Evolutionary conservation across 352 stramenopile genomes (phyloP), one percentile per base, ranked within the genome.

Genomic region (Globisporangium alternatum): DNA sequence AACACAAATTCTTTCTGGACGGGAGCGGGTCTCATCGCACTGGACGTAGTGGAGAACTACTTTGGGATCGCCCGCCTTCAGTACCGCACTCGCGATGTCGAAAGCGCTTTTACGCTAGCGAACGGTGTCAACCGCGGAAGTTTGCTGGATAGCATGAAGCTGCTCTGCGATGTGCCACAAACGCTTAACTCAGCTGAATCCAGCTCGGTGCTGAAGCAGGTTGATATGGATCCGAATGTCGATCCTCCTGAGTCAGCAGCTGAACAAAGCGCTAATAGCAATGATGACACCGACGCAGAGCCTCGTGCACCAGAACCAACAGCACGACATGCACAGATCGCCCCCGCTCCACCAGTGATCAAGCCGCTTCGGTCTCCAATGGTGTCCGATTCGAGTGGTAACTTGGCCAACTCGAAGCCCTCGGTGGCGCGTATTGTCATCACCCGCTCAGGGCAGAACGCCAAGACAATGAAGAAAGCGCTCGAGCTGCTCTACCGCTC

Each of bases 401-500:
- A 17, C 12, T 9, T 44, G 8, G 8, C 9, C 8, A 44, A 12
- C 37, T 12, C 8, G 12, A 44, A 44, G 37, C 37, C 37, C 12
- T 44, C 37, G 37, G 12, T 44, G 37, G 37, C 37, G 12, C 37
- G 37, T 17, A 4, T 44, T 9, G 37, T 33, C 5, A 13, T 60
- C 17, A 19, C 37, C 12, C 37, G 37, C 5, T 44, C 37, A 9
- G 37, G 37, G 2, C 37, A 44, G 37, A 44, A 44, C 37, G 9
- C 37, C 8, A 44, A 15, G 37, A 17, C 37, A 9, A 44, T 58
- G 45, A 57, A 45, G 44, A 56, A 65, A 19, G 17, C 37, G n/a
- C 47, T 65, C 31, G 47, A 15, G 21, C 21, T 58, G n/a, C 47
- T 65, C n/a, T 43, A 25, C 5, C 21, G 33, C 3, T 58, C 44